Percentiles rank a stretch among this genome's conserved stretches.
Evolutionary conservation across 1,139 yeast genomes (phyloP).

Genomic region (Geotrichum aggregatum): DNA sequence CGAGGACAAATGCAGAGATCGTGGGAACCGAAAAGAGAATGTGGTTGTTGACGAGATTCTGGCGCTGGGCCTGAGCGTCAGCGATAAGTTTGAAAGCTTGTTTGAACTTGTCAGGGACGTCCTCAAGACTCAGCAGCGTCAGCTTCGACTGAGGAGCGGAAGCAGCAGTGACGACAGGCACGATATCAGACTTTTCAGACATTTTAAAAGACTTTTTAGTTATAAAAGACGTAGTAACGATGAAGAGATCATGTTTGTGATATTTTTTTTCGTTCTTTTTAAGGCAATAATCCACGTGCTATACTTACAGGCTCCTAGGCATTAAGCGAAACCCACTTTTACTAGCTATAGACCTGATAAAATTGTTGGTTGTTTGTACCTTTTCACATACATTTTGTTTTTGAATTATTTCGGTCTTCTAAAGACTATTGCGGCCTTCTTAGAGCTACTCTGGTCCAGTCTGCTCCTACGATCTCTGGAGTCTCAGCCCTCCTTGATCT

Average conservation of each 20-base stretch:
- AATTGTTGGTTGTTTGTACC: too few relatives aligned
- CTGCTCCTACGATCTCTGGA: too few relatives aligned
- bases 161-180: background rate
- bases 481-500: conserved; percentile 20
- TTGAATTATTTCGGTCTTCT: too few relatives aligned
- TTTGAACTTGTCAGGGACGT: too few relatives aligned
- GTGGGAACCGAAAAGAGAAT: conserved; percentile 20
- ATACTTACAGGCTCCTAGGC: background rate
- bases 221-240: too few relatives aligned
- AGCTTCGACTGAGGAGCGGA: background rate
- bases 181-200: background rate
- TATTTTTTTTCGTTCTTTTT: background rate
- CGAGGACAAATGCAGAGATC: conserved; percentile 12
- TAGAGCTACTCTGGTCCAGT: too few relatives aligned
- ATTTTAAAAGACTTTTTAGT: too few relatives aligned
- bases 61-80: conserved; percentile 28
- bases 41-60: conserved; percentile 25
- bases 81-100: conserved; percentile 25
- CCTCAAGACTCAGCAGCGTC: conserved; percentile 5
- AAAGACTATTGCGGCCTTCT: too few relatives aligned
- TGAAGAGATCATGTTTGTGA: background rate
- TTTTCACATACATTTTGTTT: too few relatives aligned
- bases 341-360: too few relatives aligned
- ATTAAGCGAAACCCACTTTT: too few relatives aligned
- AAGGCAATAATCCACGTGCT: conserved; percentile 1